These are phyloP conservation scores for Boletellus sp. DNA, from an alignment of 768 basidiomycete species.

Conservation along the genomic window DNA sequence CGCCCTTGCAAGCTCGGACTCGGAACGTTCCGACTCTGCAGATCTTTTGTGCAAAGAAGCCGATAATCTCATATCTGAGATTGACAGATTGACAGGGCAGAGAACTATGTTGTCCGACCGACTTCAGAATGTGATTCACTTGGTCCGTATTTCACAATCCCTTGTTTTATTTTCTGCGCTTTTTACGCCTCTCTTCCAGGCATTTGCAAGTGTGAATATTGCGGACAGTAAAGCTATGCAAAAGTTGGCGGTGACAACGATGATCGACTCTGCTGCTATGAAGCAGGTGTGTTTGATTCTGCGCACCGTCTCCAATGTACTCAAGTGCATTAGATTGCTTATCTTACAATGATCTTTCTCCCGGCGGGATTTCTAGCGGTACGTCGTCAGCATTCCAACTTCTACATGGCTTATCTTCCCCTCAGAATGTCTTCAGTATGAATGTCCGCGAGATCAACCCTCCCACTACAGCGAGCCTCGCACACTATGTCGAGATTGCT, in stretches of 20 bases:
- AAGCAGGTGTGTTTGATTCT: conserved; percentile 25
- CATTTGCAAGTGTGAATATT: conserved; percentile 57
- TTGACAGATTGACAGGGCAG: conserved; percentile 40
- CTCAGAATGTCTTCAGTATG: conserved; percentile 33
- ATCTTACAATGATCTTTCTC: conserved; percentile 60
- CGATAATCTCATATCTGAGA: conserved; percentile 46
- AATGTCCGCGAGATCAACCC: conserved; percentile 30
- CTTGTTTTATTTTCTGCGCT: background rate
- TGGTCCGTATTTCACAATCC: conserved; percentile 20
- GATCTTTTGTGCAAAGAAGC: conserved; percentile 46
- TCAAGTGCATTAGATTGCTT: conserved; percentile 35
- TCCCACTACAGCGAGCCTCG: conserved; percentile 26
- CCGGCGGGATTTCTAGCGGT: conserved; percentile 46
- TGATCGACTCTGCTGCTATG: conserved; percentile 41
- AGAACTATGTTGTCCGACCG: conserved; percentile 31
- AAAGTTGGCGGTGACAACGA: conserved; percentile 42
- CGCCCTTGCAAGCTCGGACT: conserved; percentile 8
- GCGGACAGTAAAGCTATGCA: conserved; percentile 50
- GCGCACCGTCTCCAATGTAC: background rate
- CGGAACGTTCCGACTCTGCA: conserved; percentile 21
- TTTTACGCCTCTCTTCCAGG: conserved; percentile 32
- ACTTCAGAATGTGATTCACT: conserved; percentile 33
- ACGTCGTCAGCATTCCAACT: background rate
- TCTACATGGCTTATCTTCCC: conserved; percentile 6
- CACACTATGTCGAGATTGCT: conserved; percentile 39